Evolutionary conservation across 75 land plant genomes (phyloP).

Genomic region (Selaginella moellendorffii): DNA sequence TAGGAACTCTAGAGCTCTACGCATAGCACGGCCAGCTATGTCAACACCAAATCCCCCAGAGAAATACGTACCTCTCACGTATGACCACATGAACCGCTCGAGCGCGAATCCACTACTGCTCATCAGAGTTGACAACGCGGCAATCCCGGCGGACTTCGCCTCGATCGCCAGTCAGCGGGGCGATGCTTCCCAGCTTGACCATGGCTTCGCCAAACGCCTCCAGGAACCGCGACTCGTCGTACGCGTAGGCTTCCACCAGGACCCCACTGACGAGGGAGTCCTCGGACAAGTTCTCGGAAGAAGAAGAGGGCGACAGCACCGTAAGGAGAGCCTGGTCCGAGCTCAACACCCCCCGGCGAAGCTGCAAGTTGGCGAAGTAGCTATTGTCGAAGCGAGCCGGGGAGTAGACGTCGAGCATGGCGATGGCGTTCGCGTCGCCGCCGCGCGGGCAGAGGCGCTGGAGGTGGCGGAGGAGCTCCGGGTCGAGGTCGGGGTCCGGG

Average conservation of each 20-base stretch:
- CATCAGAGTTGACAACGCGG: neutral
- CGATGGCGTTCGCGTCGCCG: neutral
- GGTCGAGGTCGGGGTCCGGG: neutral
- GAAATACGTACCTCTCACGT: too few relatives aligned
- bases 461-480: neutral
- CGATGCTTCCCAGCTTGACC: slow-evolving; percentile 6
- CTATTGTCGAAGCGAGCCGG: neutral
- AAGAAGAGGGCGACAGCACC: neutral
- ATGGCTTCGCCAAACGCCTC: neutral
- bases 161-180: neutral
- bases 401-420: neutral
- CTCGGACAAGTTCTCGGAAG: too few relatives aligned
- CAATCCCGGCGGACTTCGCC: slow-evolving; percentile 1
- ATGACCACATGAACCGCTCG: too few relatives aligned
- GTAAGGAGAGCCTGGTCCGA: slow-evolving; percentile 4
- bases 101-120: too few relatives aligned
- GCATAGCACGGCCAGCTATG: too few relatives aligned
- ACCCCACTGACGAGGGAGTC: neutral
- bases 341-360: neutral
- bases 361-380: neutral
- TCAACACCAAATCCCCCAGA: too few relatives aligned
- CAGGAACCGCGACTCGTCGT: neutral
- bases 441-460: neutral
- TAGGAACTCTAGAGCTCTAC: too few relatives aligned
- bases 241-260: neutral